phyloP scores from a whole-genome alignment of 805 yeast species.

The Kluyveromyces dobzhanskii region DNA sequence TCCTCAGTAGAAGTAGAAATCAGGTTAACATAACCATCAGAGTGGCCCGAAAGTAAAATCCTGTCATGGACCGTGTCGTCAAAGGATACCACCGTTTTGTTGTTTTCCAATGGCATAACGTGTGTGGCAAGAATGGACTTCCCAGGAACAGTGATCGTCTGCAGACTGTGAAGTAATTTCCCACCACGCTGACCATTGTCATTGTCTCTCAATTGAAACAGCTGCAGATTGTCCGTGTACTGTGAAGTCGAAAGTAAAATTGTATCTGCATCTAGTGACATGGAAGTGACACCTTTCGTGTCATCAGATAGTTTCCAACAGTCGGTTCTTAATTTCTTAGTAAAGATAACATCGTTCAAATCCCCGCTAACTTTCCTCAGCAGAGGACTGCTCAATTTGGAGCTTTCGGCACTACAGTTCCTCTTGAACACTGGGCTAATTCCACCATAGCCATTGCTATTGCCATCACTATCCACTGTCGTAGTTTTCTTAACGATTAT shows the following conservation, averaged over 20 bases:
- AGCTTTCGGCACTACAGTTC: constrained; percentile 18
- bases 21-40: constrained; percentile 64
- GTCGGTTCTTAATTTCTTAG: constrained; percentile 20
- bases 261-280: constrained; percentile 11
- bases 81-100: constrained; percentile 6
- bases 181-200: not conserved
- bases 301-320: constrained; percentile 18
- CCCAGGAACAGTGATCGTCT: constrained; percentile 21
- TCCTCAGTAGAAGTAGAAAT: constrained; percentile 43
- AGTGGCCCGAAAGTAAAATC: constrained; percentile 60
- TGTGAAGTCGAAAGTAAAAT: constrained; percentile 14
- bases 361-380: constrained; percentile 23
- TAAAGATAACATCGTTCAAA: constrained; percentile 21
- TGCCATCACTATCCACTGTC: constrained; percentile 2
- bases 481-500: constrained; percentile 13
- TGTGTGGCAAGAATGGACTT: constrained; percentile 12
- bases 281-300: constrained; percentile 5
- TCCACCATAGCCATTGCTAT: not conserved
- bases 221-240: constrained; percentile 13
- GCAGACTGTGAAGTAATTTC: constrained; percentile 14
- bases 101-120: constrained; percentile 9
- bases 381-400: constrained; percentile 16
- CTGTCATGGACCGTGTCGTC: constrained; percentile 9
- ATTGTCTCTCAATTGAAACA: constrained; percentile 7
- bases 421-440: constrained; percentile 4